Evolutionary conservation across 176 grass and related monocot species (phyloP), one percentile per base, ranked within the genome.

Genomic region (Raddia guianensis): DNA sequence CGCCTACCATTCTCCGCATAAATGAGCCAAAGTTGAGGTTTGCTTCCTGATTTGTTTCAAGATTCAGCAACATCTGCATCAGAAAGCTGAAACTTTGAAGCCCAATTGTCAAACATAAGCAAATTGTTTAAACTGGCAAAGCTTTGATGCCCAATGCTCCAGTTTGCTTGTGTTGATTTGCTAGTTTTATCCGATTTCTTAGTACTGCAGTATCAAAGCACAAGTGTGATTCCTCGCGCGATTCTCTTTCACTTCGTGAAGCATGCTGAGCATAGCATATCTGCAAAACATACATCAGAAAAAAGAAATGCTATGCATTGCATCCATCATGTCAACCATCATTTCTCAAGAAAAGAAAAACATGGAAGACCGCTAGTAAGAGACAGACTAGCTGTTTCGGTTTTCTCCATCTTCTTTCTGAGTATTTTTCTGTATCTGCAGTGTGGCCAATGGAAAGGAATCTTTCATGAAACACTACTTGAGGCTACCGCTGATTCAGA

Each of bases 101-200:
- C 27, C 55, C 19, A 61, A 1, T 54, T 80, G 54, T 74, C 75
- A 88, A 69, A 35, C 60, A 18, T 32, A 1, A 33, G 27, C 52
- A 15, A 15, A 49, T 76, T 49, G 6, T 74, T 80, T 70, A 53
- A 57, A 46, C 21, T 7, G 8, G 11, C 58, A 78, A 6, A 3
- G 1, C 0, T 66, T 81, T 19, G 44, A 49, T 5, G 6, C 3
- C 69, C 82, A 85, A 81, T 75, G 58, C 35, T 58, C 49, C 33
- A 10, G 57, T 70, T 70, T 76, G 77, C 87, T 89, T 81, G 64
- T 70, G 72, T 81, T 81, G 64, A 89, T 76, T 78, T 84, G 20
- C 40, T 71, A 51, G 49, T 20, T 76, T 16, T 55, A 52, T 74
- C 72, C 43, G 4, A 70, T 47, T 70, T 81, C 16, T 33, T 57